Conservation (phyloP, 1,284 basidiomycete species). For the Cryptococcus sp. region DNA sequence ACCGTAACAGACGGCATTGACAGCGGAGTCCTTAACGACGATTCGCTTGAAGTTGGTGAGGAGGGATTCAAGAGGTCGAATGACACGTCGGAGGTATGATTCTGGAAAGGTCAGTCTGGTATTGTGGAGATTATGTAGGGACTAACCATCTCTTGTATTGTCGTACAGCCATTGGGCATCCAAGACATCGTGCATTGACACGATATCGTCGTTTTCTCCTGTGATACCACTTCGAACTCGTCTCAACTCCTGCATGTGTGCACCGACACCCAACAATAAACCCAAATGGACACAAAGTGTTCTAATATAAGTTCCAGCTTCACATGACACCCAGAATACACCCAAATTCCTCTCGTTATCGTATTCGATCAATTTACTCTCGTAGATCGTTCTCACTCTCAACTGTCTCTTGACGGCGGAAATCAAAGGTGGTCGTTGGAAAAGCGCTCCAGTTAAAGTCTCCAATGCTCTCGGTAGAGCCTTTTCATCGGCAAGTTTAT, state of each 20-base stretch:
- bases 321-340: constrained; percentile 98
- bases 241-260: constrained; percentile 98
- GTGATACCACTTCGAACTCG: constrained; percentile 93
- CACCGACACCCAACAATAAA: constrained; percentile 89
- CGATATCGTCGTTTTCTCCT: constrained; percentile 96
- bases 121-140: background rate
- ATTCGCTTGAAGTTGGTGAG: constrained; percentile 97
- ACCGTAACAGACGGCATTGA: constrained; percentile 99
- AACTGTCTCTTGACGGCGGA: constrained; percentile 99
- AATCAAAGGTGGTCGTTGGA: constrained; percentile 98
- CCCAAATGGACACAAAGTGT: constrained; percentile 98
- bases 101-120: constrained; percentile 53
- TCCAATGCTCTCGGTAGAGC: constrained; percentile 89
- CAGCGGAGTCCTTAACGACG: constrained; percentile 98
- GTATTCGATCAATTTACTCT: constrained; percentile 93
- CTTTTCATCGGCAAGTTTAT: constrained; percentile 71
- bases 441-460: constrained; percentile 95
- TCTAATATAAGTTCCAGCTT: constrained; percentile 98
- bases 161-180: constrained; percentile 99
- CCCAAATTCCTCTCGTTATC: constrained; percentile 96
- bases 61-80: constrained; percentile 90
- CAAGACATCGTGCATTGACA: constrained; percentile 99
- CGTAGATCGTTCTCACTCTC: constrained; percentile 95
- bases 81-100: constrained; percentile 90
- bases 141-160: constrained; percentile 90